A percentile compares a stretch with the other conserved stretches of the same genome.
phyloP scores from a whole-genome alignment of 2,329 filamentous ascomycete species.

The Cladosporium colombiae region DNA sequence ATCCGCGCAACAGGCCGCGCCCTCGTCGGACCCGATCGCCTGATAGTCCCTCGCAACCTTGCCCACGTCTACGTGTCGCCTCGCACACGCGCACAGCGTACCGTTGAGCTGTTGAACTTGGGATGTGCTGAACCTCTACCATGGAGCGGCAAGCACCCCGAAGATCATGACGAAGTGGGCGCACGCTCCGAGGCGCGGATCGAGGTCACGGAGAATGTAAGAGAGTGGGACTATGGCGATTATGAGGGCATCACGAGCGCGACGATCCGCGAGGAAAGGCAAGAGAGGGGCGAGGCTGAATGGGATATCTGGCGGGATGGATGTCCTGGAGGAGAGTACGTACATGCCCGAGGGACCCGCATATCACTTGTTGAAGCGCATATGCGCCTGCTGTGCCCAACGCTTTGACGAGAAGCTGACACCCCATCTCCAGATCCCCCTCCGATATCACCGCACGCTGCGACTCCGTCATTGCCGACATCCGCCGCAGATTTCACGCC shows the following conservation, averaged over 20 bases:
- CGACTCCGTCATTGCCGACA: slow-evolving; percentile 74
- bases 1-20: slow-evolving; percentile 71
- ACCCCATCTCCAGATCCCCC: slow-evolving; percentile 56
- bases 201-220: slow-evolving; percentile 53
- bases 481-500: slow-evolving; percentile 56
- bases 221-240: slow-evolving; percentile 64
- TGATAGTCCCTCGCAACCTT: slow-evolving; percentile 80
- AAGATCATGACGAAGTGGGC: slow-evolving; percentile 29
- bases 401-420: neutral
- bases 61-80: slow-evolving; percentile 92
- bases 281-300: slow-evolving; percentile 51
- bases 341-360: neutral
- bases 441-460: slow-evolving; percentile 70
- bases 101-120: slow-evolving; percentile 83
- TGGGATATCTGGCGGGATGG: slow-evolving; percentile 92
- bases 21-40: slow-evolving; percentile 77
- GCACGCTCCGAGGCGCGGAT: slow-evolving; percentile 43
- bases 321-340: slow-evolving; percentile 70
- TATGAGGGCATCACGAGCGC: slow-evolving; percentile 60
- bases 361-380: neutral
- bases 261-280: slow-evolving; percentile 53
- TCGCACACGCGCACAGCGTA: slow-evolving; percentile 78
- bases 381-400: neutral
- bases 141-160: slow-evolving; percentile 53
- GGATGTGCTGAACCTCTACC: slow-evolving; percentile 66